Evolutionary conservation across 73 alveolate species (phyloP).

Genomic region (Paramecium tetraurelia): DNA sequence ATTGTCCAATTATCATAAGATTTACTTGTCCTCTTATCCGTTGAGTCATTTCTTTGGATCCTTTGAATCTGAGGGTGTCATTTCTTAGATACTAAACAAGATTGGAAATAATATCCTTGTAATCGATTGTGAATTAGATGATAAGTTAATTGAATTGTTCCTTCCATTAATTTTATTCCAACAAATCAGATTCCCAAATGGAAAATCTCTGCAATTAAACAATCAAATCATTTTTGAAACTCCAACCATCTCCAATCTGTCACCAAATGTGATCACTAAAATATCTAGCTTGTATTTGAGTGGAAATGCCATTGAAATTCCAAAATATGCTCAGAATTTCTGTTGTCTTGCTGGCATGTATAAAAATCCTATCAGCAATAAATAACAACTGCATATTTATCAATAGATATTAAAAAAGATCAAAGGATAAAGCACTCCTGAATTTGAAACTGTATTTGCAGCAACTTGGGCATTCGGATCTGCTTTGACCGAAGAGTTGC

Average conservation of each 20-base stretch:
- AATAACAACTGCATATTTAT: not conserved
- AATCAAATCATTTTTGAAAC: not conserved
- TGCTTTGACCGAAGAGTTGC: not conserved
- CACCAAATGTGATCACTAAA: not conserved
- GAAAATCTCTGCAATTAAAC: not conserved
- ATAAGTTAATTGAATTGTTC: not conserved
- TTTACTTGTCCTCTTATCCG: not conserved
- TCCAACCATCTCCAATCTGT: not conserved
- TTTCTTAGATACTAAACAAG: not conserved
- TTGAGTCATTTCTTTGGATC: not conserved
- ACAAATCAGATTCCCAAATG: not conserved
- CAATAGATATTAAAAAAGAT: not conserved
- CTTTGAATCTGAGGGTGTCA: not conserved
- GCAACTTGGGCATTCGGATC: conserved; percentile 21
- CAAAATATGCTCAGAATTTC: not conserved
- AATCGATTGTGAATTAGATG: not conserved
- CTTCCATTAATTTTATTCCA: not conserved
- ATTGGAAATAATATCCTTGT: not conserved
- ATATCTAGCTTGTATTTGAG: not conserved
- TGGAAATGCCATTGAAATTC: not conserved
- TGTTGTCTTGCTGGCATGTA: not conserved
- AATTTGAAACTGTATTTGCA: not conserved
- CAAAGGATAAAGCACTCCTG: not conserved
- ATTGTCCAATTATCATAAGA: not conserved
- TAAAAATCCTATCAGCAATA: not conserved